Percentiles rank a stretch among this genome's conserved stretches.
phyloP scores from a whole-genome alignment of 805 yeast genomes.

The Cephaloascus albidus region DNA sequence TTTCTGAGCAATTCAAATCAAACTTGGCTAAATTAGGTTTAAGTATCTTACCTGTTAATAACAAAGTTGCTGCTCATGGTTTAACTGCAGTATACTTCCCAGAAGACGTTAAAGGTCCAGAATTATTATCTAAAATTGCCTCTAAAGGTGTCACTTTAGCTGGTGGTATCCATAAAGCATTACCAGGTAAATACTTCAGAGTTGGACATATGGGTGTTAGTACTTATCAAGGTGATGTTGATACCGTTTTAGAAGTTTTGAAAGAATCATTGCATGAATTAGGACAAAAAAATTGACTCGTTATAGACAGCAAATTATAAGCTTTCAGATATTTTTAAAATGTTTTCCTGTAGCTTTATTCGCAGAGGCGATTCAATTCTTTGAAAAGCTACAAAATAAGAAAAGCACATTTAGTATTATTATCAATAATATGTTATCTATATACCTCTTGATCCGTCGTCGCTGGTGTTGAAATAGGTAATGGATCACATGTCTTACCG shows the following conservation, averaged over 20 bases:
- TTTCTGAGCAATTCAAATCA: conserved; percentile 58
- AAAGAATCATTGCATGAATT: not conserved
- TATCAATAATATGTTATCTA: too few relatives aligned
- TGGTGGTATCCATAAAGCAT: conserved; percentile 81
- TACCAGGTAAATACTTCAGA: conserved; percentile 77
- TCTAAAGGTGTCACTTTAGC: conserved; percentile 70
- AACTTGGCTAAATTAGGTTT: conserved; percentile 51
- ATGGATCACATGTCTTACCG: too few relatives aligned
- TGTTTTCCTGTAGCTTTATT: too few relatives aligned
- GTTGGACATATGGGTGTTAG: conserved; percentile 95
- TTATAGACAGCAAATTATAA: too few relatives aligned
- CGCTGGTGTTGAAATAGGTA: too few relatives aligned
- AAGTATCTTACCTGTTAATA: conserved; percentile 53
- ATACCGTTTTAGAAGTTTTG: conserved; percentile 30
- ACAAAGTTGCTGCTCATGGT: conserved; percentile 70
- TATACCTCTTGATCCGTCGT: too few relatives aligned
- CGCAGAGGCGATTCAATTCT: too few relatives aligned
- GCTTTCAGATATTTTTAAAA: too few relatives aligned
- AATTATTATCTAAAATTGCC: conserved; percentile 48
- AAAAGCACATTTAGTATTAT: too few relatives aligned
- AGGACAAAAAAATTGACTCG: not conserved
- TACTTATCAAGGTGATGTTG: conserved; percentile 52
- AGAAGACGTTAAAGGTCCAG: conserved; percentile 60
- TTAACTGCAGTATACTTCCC: conserved; percentile 81
- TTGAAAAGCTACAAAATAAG: too few relatives aligned